phyloP scores from a whole-genome alignment of 2,329 filamentous ascomycete genomes.

The Alternaria arbusti region DNA sequence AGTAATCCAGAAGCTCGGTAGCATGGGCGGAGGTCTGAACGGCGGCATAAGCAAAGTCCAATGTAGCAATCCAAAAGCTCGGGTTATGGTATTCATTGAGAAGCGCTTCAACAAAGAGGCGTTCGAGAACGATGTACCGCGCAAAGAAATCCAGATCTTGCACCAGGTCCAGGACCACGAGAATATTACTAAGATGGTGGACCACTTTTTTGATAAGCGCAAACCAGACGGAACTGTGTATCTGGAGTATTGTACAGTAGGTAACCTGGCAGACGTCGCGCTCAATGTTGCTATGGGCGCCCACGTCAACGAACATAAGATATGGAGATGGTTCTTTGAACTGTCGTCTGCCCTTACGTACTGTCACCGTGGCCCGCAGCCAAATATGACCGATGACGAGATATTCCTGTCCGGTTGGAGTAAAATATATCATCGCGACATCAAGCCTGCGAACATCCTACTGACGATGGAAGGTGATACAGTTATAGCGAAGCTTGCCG shows the following conservation, averaged over 20 bases:
- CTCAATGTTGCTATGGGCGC: neutral
- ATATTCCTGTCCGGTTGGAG: slow-evolving; percentile 14
- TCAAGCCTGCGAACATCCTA: slow-evolving; percentile 28
- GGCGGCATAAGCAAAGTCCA: slow-evolving; percentile 6
- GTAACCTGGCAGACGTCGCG: slow-evolving; percentile 10
- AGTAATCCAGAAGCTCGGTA: slow-evolving; percentile 2
- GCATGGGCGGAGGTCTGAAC: slow-evolving; percentile 13
- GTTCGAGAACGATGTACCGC: neutral
- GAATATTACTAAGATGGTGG: slow-evolving; percentile 16
- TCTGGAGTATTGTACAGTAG: slow-evolving; percentile 22
- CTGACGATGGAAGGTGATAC: slow-evolving; percentile 7
- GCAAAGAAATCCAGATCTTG: slow-evolving; percentile 18
- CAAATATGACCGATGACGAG: slow-evolving; percentile 6
- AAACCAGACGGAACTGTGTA: slow-evolving; percentile 11
- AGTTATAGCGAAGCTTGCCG: slow-evolving; percentile 24
- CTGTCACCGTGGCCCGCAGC: slow-evolving; percentile 19
- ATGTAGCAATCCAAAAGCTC: slow-evolving; percentile 5
- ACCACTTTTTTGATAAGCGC: slow-evolving; percentile 16
- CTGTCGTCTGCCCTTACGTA: slow-evolving; percentile 16
- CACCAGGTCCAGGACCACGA: slow-evolving; percentile 16
- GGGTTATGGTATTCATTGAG: slow-evolving; percentile 17
- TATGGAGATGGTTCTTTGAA: slow-evolving; percentile 24
- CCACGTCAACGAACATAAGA: slow-evolving; percentile 12
- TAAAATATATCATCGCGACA: slow-evolving; percentile 22
- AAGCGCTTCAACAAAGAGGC: slow-evolving; percentile 11